Conservation (phyloP, 257 asterid species). For the Scutellaria barbata region DNA sequence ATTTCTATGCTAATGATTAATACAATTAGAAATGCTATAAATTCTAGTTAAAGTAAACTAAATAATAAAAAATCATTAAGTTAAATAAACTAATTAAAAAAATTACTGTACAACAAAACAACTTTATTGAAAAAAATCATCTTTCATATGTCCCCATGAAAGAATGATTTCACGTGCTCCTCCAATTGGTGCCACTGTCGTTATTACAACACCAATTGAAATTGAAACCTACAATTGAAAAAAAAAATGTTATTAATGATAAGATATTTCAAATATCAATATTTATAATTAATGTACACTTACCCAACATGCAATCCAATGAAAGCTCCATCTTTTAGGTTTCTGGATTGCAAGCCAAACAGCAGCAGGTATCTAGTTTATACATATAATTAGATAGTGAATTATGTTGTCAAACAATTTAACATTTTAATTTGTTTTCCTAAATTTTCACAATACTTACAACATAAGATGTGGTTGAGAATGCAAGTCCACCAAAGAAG, state of each 20-base stretch:
- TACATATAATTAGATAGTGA: background rate
- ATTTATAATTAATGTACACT: background rate
- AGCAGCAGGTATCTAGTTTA: slow-evolving; percentile 40
- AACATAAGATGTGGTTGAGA: slow-evolving; percentile 74
- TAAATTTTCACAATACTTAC: slow-evolving; percentile 44
- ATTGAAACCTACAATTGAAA: slow-evolving; percentile 39
- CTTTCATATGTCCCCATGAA: slow-evolving; percentile 24
- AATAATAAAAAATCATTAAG: background rate
- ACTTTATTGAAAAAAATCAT: slow-evolving; percentile 35
- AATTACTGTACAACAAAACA: background rate
- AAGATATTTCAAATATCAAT: background rate
- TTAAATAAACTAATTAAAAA: background rate
- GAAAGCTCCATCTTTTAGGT: slow-evolving; percentile 44
- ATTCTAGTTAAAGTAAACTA: background rate
- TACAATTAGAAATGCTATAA: slow-evolving; percentile 4
- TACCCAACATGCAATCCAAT: slow-evolving; percentile 50
- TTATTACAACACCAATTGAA: slow-evolving; percentile 36
- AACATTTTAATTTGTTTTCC: background rate
- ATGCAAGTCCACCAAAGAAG: slow-evolving; percentile 87
- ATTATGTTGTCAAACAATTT: background rate
- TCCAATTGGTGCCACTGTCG: slow-evolving; percentile 47
- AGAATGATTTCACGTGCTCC: slow-evolving; percentile 40
- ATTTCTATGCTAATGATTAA: background rate
- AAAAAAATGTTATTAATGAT: too few species aligned
- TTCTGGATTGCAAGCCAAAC: slow-evolving; percentile 40